phyloP scores from a whole-genome alignment of 1,284 basidiomycete species.

The Chiua sp. region DNA sequence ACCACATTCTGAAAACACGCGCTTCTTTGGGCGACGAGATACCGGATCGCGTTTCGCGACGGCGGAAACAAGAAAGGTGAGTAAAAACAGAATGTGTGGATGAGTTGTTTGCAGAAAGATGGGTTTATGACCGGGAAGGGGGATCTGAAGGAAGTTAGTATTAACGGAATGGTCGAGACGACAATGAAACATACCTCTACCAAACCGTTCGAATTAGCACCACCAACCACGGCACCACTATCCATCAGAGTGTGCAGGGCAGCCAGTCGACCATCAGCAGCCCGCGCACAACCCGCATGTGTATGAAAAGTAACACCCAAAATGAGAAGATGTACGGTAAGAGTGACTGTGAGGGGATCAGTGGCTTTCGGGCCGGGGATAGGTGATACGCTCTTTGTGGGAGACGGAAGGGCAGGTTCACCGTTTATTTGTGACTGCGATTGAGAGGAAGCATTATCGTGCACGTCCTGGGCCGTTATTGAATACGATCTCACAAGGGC shows the following conservation, averaged over 20 bases:
- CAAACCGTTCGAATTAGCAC: constrained; percentile 49
- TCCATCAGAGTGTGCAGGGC: constrained; percentile 69
- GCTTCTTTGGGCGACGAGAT: constrained; percentile 72
- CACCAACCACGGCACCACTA: constrained; percentile 52
- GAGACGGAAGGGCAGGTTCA: constrained; percentile 5
- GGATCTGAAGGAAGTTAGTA: constrained; percentile 37
- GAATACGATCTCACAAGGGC: constrained; percentile 34
- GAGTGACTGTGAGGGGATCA: constrained; percentile 46
- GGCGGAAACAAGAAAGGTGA: constrained; percentile 69
- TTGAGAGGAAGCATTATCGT: constrained; percentile 31
- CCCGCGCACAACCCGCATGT: constrained; percentile 53
- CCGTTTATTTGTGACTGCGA: constrained; percentile 29
- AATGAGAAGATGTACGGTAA: constrained; percentile 59
- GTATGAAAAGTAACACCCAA: constrained; percentile 63
- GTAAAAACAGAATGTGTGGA: constrained; percentile 63
- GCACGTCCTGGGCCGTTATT: constrained; percentile 35
- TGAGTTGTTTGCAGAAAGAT: constrained; percentile 66
- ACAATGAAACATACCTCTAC: constrained; percentile 46
- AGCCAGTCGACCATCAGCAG: constrained; percentile 53
- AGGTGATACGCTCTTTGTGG: not conserved
- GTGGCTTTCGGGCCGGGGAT: constrained; percentile 23
- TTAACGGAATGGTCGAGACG: not conserved
- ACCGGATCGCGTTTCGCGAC: constrained; percentile 72
- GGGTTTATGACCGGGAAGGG: constrained; percentile 42
- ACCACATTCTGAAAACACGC: constrained; percentile 69